Conservation (phyloP, 192 early-diverging fungal species). For the Coemansia umbellata region DNA sequence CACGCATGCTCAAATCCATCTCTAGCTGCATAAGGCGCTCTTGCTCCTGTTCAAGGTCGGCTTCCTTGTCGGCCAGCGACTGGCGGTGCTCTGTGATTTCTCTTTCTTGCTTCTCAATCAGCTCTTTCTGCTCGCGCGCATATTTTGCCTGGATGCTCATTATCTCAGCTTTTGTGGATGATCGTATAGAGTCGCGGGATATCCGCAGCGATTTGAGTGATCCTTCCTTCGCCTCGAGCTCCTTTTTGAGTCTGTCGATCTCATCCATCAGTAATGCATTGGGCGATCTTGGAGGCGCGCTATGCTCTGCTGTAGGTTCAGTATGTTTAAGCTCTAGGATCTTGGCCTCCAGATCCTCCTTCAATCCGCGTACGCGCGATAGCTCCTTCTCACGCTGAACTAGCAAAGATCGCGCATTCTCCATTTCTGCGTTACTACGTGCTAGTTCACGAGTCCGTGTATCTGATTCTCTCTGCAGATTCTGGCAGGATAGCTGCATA, state of each 20-base stretch:
- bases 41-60: conserved; percentile 45
- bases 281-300: conserved; percentile 28
- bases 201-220: conserved; percentile 49
- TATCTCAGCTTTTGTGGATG: conserved; percentile 44
- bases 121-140: conserved; percentile 36
- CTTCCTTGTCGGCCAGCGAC: conserved; percentile 31
- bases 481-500: conserved; percentile 16
- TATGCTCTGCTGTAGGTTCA: conserved; percentile 14
- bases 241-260: conserved; percentile 39
- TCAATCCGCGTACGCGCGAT: conserved; percentile 41
- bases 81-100: conserved; percentile 32
- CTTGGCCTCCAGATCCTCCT: conserved; percentile 46
- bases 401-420: conserved; percentile 31
- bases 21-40: conserved; percentile 48
- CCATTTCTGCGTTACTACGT: conserved; percentile 39
- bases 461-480: conserved; percentile 37
- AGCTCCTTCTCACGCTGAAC: conserved; percentile 40
- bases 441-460: conserved; percentile 26
- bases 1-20: conserved; percentile 41
- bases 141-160: conserved; percentile 48
- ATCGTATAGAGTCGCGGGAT: conserved; percentile 42
- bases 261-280: conserved; percentile 31
- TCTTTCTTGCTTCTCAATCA: conserved; percentile 28
- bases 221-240: conserved; percentile 42
- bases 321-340: conserved; percentile 26